A percentile compares a stretch with the other conserved stretches of the same genome.
These are phyloP conservation scores for Spongiforma sp. DNA, from an alignment of 1,284 basidiomycete genomes.

Conservation along the genomic window DNA sequence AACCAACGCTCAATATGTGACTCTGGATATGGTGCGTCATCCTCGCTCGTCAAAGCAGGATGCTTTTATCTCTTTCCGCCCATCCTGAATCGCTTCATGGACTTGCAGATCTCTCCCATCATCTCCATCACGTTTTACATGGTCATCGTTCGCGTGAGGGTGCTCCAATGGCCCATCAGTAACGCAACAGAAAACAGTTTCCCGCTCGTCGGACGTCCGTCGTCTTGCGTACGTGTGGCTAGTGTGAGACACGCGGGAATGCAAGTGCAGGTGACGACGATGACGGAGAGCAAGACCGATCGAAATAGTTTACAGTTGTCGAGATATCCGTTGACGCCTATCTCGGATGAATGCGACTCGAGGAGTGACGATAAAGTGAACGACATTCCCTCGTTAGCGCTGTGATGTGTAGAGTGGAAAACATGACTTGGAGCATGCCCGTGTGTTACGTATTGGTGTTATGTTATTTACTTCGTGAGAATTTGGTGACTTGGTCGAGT, in stretches of 20 bases:
- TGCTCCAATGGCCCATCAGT: neutral
- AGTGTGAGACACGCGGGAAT: neutral
- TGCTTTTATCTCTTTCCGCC: too few species aligned
- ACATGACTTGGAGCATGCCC: too few species aligned
- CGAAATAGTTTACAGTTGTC: neutral
- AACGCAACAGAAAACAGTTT: neutral
- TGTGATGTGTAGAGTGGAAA: too few species aligned
- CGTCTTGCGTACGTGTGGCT: neutral
- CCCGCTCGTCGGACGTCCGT: neutral
- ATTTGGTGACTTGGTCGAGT: too few species aligned
- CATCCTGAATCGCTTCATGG: neutral
- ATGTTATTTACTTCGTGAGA: too few species aligned
- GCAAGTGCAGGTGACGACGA: neutral
- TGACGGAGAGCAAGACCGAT: neutral
- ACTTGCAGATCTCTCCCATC: neutral
- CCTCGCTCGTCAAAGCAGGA: too few species aligned
- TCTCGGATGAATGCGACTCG: too few species aligned
- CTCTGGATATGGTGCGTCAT: neutral
- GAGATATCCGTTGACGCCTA: too few species aligned
- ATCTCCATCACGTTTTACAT: constrained; percentile 7
- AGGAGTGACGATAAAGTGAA: too few species aligned
- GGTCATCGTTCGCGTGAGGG: constrained; percentile 4
- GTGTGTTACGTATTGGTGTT: too few species aligned
- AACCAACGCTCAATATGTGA: constrained; percentile 3
- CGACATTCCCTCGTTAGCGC: too few species aligned